Evolutionary conservation across 2,329 filamentous ascomycete genomes (phyloP).

Genomic region (Alternaria sp.): DNA sequence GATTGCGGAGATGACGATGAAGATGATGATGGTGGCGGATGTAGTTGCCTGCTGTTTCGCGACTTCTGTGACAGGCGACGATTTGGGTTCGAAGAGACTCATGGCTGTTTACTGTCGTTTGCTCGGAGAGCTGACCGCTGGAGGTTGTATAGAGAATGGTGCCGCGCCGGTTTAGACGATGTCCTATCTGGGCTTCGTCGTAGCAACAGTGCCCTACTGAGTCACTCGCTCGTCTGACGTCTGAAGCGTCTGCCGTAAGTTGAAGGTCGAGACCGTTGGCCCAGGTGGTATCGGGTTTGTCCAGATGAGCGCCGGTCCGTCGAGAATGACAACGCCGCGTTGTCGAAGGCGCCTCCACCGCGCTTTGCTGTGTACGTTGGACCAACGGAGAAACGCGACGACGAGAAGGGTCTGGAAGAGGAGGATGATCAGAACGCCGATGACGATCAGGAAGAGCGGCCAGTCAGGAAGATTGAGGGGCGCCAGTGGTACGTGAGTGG

Average conservation of each 20-base stretch:
- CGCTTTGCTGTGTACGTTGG: constrained; percentile 13
- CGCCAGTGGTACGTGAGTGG: background rate
- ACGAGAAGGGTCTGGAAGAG: constrained; percentile 1
- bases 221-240: background rate
- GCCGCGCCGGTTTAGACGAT: background rate
- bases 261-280: constrained; percentile 8
- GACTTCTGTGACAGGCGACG: background rate
- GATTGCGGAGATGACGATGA: background rate
- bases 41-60: background rate
- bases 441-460: constrained; percentile 4
- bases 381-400: background rate
- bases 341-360: constrained; percentile 14
- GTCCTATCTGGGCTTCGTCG: background rate
- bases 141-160: background rate
- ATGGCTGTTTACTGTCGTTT: background rate
- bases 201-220: background rate
- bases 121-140: background rate
- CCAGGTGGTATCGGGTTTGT: constrained; percentile 12
- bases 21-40: background rate
- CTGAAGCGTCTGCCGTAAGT: constrained; percentile 3
- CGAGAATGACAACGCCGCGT: constrained; percentile 18
- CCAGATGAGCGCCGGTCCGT: constrained; percentile 18
- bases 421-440: constrained; percentile 5
- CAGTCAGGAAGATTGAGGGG: background rate
- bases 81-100: background rate